These are phyloP conservation scores for Choiromyces venosus DNA, from an alignment of 495 filamentous ascomycete genomes.

Conservation along the genomic window DNA sequence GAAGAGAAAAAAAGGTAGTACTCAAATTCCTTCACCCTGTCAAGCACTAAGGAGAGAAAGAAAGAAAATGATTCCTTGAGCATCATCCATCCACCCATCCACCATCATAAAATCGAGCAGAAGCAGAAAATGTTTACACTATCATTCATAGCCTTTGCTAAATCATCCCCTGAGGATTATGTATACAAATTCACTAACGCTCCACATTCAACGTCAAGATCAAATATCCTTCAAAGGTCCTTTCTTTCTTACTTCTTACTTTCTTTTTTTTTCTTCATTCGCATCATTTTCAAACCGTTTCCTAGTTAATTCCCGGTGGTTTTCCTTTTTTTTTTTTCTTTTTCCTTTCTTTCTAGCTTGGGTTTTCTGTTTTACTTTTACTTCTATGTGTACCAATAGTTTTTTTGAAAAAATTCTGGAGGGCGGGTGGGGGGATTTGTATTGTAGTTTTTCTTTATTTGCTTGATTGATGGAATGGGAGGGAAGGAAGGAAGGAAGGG, in stretches of 20 bases:
- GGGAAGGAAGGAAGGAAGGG: background rate
- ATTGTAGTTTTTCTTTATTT: constrained; percentile 16
- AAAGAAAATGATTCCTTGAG: constrained; percentile 9
- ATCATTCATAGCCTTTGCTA: constrained; percentile 22
- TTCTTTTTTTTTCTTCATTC: background rate
- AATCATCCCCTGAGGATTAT: constrained; percentile 9
- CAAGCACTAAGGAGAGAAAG: constrained; percentile 1
- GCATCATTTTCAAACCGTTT: background rate
- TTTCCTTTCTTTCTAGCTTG: background rate
- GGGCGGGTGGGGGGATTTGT: background rate
- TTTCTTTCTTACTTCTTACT: constrained; percentile 8
- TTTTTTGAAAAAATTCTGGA: background rate
- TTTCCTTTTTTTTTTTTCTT: constrained; percentile 2
- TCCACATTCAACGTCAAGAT: background rate
- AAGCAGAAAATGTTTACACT: background rate
- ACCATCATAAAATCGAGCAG: background rate
- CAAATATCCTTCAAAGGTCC: constrained; percentile 16
- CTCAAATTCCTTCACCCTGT: background rate
- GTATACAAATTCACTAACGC: constrained; percentile 26
- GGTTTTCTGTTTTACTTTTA: background rate
- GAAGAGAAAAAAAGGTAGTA: constrained; percentile 3
- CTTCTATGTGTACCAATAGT: background rate
- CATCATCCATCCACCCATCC: background rate
- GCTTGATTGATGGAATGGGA: constrained; percentile 10
- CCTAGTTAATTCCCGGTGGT: background rate